Evolutionary conservation across 2,329 filamentous ascomycete genomes (phyloP), one percentile per base, ranked within the genome.

Genomic region (Aureobasidium sp.): DNA sequence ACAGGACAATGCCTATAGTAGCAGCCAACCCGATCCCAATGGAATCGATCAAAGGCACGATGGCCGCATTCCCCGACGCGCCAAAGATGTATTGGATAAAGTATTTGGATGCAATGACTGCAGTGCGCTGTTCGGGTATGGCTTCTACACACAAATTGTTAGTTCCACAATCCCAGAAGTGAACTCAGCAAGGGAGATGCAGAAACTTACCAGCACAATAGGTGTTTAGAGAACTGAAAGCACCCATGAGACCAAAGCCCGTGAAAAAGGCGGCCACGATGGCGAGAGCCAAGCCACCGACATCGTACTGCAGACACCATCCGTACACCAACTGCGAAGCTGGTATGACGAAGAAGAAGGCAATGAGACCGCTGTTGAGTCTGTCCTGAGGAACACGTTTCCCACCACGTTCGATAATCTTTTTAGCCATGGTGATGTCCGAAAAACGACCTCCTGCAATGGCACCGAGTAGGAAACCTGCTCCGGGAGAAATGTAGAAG

Each of bases 21-120:
- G 81, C 84, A 70, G 90, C 90, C 86, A 87, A 89, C 0, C 89
- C 89, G 1, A 92, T 85, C 2, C 89, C 89, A 58, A 92, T 85
- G 22, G 73, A 76, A 64, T 90, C 77, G 20, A 90, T 80, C 0
- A 85, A 85, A 0, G 89, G 89, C 58, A 92, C 78, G 51, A 88
- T 87, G 2, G 84, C 81, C 0, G 86, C 88, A 5, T 84, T 88
- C 0, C 83, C 87, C 11, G 83, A 71, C 5, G 87, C 88, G 0
- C 84, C 88, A 66, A 90, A 87, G 9, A 89, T 71, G 72, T 92
- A 92, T 15, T 89, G 80, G 57, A 89, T 78, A 68, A 90, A 84
- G 71, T 91, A 92, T 72, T 91, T 92, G 0, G 87, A 87, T 0
- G 88, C 87, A 66, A 67, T 67, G 15, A 91, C 87, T 69, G 91